Base-by-base conservation (phyloP, 371 early-diverging fungal species). In the Mortierella sp. region DNA sequence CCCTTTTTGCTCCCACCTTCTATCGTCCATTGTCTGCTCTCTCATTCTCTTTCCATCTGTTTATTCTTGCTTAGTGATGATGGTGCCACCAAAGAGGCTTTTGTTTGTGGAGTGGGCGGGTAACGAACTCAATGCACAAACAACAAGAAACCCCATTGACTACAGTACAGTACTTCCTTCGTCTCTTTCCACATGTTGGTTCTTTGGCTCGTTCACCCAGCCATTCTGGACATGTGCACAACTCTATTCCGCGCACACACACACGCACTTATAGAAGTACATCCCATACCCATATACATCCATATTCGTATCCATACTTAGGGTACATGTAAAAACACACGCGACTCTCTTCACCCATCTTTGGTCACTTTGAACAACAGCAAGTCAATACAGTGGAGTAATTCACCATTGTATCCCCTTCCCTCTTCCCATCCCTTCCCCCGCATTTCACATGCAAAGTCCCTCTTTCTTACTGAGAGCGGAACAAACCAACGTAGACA, bases 21-120 rank as follows among this genome's bases (percentile, higher is more conserved):
- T 8, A n/a, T 70, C 27, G 18, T 46, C 43, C 21, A 3, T 70
- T 7, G n/a, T n/a, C 70, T 7, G 16, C 21, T 70, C 12, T 18
- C 44, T 43, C 44, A 41, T 55, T 55, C n/a, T 5, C 58, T 58
- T 29, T 54, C 14, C n/a, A 10, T 70, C 16, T 24, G 27, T 41
- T 27, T 46, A 48, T 43, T 46, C 71, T 44, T n/a, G 43, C 71
- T 48, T 48, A 46, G 71, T 46, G 48, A 71, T 46, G 48, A 44
- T 46, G 43, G 43, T 71, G n/a, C 27, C 71, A 46, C 46, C 48
- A 51, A 14, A 29, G 16, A 32, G 5, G 21, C 35, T 48, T 71
- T 51, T 72, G 21, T 46, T 72, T 72, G 60, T 60, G 60, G 60
- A 60, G 60, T 29, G 32, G n/a, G 29, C 60, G 60, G 60, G 32